phyloP scores from a whole-genome alignment of 176 grass and related monocot genomes.

The Aegilops tauschii region DNA sequence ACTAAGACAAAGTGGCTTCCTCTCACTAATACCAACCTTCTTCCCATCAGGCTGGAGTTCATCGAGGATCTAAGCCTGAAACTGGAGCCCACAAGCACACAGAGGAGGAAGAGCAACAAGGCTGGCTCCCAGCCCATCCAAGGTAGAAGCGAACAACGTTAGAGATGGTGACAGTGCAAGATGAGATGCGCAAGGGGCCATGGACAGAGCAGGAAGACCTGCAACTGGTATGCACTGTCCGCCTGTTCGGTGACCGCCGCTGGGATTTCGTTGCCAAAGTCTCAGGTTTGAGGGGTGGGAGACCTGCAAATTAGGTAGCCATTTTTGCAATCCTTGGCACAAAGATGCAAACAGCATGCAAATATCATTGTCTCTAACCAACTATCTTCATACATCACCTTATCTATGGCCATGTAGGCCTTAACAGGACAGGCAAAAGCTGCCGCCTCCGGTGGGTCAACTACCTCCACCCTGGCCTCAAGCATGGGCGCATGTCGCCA shows the following conservation, averaged over 20 bases:
- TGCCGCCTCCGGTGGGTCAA: slow-evolving; percentile 88
- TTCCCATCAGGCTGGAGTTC: slow-evolving; percentile 32
- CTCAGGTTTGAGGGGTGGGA: slow-evolving; percentile 99
- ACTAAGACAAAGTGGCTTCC: slow-evolving; percentile 30
- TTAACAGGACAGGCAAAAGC: slow-evolving; percentile 85
- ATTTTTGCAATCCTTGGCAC: slow-evolving; percentile 47
- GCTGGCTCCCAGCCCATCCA: slow-evolving; percentile 35
- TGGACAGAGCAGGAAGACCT: slow-evolving; percentile 90
- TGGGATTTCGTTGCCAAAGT: slow-evolving; percentile 98
- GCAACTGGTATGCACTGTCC: slow-evolving; percentile 86
- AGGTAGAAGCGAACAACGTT: slow-evolving; percentile 35
- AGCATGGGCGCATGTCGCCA: slow-evolving; percentile 76
- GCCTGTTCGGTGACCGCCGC: slow-evolving; percentile 88
- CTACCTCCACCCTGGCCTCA: slow-evolving; percentile 87
- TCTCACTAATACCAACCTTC: slow-evolving; percentile 18
- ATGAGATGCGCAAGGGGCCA: slow-evolving; percentile 74
- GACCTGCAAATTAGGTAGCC: slow-evolving; percentile 55
- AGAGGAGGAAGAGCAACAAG: slow-evolving; percentile 26
- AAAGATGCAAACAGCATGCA: slow-evolving; percentile 28
- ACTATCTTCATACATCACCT: slow-evolving; percentile 25
- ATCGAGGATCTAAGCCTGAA: slow-evolving; percentile 33
- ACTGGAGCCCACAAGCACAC: slow-evolving; percentile 30
- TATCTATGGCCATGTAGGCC: slow-evolving; percentile 42
- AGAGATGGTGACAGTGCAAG: slow-evolving; percentile 74
- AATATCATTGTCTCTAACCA: slow-evolving; percentile 31